Percentiles rank a stretch among this genome's conserved stretches.
Evolutionary conservation across 768 basidiomycete genomes (phyloP).

Genomic region (Lyophyllum shimeji): DNA sequence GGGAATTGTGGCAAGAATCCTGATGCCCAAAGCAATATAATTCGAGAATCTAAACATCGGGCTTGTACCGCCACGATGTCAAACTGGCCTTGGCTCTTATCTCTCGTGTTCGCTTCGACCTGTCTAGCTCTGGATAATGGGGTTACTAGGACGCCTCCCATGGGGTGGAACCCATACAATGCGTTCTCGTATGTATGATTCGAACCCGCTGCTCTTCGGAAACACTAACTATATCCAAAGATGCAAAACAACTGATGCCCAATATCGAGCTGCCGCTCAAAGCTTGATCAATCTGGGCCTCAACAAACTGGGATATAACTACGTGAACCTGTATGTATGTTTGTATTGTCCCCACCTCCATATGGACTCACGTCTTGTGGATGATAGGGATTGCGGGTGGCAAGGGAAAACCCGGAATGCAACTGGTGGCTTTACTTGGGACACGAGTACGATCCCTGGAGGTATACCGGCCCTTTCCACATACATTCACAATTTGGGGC

Average conservation of each 20-base stretch:
- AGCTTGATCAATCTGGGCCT: slow-evolving; percentile 37
- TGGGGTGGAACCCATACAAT: slow-evolving; percentile 53
- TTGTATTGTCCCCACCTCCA: background rate
- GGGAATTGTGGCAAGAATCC: background rate
- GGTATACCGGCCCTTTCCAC: slow-evolving; percentile 38
- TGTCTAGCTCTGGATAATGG: slow-evolving; percentile 36
- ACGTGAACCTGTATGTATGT: slow-evolving; percentile 38
- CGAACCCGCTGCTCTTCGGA: background rate
- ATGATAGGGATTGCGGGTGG: slow-evolving; percentile 48
- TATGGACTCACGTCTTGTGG: background rate
- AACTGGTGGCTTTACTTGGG: slow-evolving; percentile 44
- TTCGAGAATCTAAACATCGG: background rate
- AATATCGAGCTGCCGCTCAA: slow-evolving; percentile 41
- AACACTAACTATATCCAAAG: slow-evolving; percentile 19
- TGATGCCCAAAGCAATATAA: background rate
- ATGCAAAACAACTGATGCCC: slow-evolving; percentile 39
- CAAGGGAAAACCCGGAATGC: slow-evolving; percentile 41
- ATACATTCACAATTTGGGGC: slow-evolving; percentile 39
- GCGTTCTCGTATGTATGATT: slow-evolving; percentile 42
- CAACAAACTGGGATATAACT: slow-evolving; percentile 37
- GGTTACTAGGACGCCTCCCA: slow-evolving; percentile 40
- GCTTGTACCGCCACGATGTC: slow-evolving; percentile 5
- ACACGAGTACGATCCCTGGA: slow-evolving; percentile 35
- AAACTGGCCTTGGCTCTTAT: slow-evolving; percentile 10
- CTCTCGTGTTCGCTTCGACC: slow-evolving; percentile 13